Base-by-base conservation (phyloP, 805 yeast species). In the Candida golubevii region DNA sequence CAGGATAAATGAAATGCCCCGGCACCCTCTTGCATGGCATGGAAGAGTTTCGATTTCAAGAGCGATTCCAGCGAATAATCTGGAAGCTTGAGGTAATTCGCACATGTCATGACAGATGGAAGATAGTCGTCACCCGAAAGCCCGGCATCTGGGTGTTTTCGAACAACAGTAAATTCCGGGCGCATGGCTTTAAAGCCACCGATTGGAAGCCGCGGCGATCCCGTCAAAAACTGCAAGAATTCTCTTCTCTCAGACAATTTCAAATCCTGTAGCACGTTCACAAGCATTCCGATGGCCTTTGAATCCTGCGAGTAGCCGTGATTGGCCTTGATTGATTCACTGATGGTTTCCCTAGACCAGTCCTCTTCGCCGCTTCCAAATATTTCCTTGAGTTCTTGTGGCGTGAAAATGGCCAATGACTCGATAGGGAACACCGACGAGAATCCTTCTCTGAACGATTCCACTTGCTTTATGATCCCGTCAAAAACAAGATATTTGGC, bases 81-180 rank as follows among this genome's bases (percentile, higher is more conserved):
- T 6, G 99, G 98, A 15, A 93, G 67, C 61, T 91, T 91, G 53
- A 91, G 72, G 59, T 91, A 93, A 60, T 91, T 91, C 3, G 95
- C 97, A 70, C 99, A 91, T 0, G 99, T 91, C 99, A 91, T 91
- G 3, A 93, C 99, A 65, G 96, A 88, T 1, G 99, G 98, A 45
- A 93, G 71, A 58, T 84, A 89, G 48, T 82, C 88, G 62, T 91
- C 96, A 6, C 86, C 76, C 10, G 67, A 63, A 26, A 78, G 60
- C 0, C 82, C 84, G 38, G 77, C 81, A 41, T 91, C 98, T n/a
- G 83, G 75, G 46, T 77, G 82, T 59, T 88, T 89, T 48, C 88
- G 67, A 1, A 93, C 98, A 31, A 93, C 89, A 0, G 98, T 91
- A 38, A 91, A 74, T 42, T 77, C 83, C 0, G 99, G 99, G 36